phyloP scores from a whole-genome alignment of 805 yeast genomes.

The Priceomyces haplophilus region DNA sequence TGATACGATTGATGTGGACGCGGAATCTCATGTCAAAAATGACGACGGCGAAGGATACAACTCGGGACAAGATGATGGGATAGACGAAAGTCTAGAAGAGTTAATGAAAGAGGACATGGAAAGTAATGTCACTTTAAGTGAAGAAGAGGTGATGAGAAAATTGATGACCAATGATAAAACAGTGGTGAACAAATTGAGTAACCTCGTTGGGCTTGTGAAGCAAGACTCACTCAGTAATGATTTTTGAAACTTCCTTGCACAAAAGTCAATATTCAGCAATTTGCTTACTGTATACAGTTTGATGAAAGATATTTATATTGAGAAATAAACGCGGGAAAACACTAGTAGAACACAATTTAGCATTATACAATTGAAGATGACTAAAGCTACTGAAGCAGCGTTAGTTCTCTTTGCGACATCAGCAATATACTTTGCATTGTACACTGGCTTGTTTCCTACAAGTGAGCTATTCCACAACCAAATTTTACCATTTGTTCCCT shows the following conservation, averaged over 20 bases:
- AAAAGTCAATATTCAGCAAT: too few relatives aligned
- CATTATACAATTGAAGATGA: slow-evolving; percentile 42
- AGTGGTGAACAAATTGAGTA: slow-evolving; percentile 27
- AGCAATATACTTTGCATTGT: slow-evolving; percentile 53
- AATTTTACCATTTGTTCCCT: slow-evolving; percentile 64
- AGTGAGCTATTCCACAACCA: slow-evolving; percentile 46
- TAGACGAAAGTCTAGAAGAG: slow-evolving; percentile 18
- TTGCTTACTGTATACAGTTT: not conserved
- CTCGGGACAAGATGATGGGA: slow-evolving; percentile 19
- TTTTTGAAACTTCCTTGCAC: not conserved
- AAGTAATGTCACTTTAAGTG: slow-evolving; percentile 10
- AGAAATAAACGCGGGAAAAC: not conserved
- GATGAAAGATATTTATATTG: not conserved
- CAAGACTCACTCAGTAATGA: slow-evolving; percentile 22
- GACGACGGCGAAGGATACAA: slow-evolving; percentile 23
- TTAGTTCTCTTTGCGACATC: slow-evolving; percentile 43
- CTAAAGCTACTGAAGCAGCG: slow-evolving; percentile 63
- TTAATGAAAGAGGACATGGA: slow-evolving; percentile 13
- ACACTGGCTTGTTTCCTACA: slow-evolving; percentile 53
- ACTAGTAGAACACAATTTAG: too few relatives aligned
- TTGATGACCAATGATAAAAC: slow-evolving; percentile 36
- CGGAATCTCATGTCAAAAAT: not conserved
- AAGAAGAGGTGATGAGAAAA: slow-evolving; percentile 32
- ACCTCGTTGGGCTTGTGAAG: slow-evolving; percentile 37
- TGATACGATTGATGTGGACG: slow-evolving; percentile 2